phyloP scores from a whole-genome alignment of 352 stramenopile species.

The Phytophthora syringae region DNA sequence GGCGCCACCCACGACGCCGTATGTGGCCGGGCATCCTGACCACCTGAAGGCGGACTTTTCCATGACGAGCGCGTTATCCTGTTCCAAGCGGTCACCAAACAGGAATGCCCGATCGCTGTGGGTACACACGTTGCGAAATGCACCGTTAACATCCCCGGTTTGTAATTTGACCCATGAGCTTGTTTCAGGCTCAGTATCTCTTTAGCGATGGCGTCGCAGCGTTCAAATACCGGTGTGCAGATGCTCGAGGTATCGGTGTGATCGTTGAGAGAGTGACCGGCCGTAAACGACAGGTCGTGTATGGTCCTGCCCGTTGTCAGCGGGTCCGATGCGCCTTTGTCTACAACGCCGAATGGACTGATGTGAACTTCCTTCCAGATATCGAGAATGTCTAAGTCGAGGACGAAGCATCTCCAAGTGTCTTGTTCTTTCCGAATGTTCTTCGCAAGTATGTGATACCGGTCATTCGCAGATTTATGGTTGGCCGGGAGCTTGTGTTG shows the following conservation, averaged over 20 bases:
- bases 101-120: slow-evolving; percentile 12
- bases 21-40: slow-evolving; percentile 11
- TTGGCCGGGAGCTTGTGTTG: slow-evolving; percentile 4
- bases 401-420: slow-evolving; percentile 3
- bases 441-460: slow-evolving; percentile 10
- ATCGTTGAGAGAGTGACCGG: slow-evolving; percentile 11
- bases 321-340: slow-evolving; percentile 15
- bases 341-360: slow-evolving; percentile 30
- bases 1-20: slow-evolving; percentile 16
- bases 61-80: slow-evolving; percentile 23
- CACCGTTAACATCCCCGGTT: slow-evolving; percentile 4
- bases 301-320: slow-evolving; percentile 3
- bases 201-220: background rate
- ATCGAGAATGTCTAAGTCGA: slow-evolving; percentile 7
- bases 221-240: slow-evolving; percentile 2
- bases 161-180: background rate
- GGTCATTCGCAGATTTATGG: slow-evolving; percentile 7
- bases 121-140: slow-evolving; percentile 20
- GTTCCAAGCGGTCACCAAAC: background rate
- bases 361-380: slow-evolving; percentile 15
- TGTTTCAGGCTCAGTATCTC: background rate
- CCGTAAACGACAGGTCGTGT: slow-evolving; percentile 23
- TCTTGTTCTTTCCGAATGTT: slow-evolving; percentile 25
- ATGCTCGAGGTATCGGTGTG: slow-evolving; percentile 1
- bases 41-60: slow-evolving; percentile 24